Evolutionary conservation across 352 stramenopile species (phyloP), one percentile per base, ranked within the genome.

Genomic region (Pythium apleroticum): DNA sequence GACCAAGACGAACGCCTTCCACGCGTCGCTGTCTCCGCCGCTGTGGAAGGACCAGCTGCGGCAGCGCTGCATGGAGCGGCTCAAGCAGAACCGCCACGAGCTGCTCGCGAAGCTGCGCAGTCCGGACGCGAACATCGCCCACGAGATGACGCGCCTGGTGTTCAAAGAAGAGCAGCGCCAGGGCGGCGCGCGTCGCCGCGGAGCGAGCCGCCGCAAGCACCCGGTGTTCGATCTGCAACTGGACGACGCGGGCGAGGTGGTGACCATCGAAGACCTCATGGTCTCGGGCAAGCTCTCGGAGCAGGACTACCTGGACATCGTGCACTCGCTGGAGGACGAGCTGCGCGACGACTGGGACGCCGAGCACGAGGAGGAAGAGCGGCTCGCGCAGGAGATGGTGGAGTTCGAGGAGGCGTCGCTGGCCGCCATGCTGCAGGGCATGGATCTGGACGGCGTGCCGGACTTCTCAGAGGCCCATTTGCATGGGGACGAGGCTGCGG

Each of bases 41-140:
- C 63, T 75, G 56, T 90, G 83, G 77, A 94, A 94, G 64, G 80
- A 89, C 54, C 80, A 91, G 61, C 74, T 94, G 17, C 86, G 83
- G 56, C 69, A 86, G 65, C 78, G 81, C 25, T 94, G 83, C 71
- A 74, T 94, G 52, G 73, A 84, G 75, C 80, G 84, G 0, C 68
- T 92, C 20, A 81, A 84, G 56, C 65, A 79, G 68, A 77, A 92
- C 66, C 81, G 85, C 31, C 55, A 74, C 30, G 63, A 79, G 57
- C 68, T 94, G 49, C 72, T 94, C 27, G 76, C 78, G 9, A 86
- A 81, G 52, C 69, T 94, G 43, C 81, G 85, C 19, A 82, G 75
- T 20, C 79, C 80, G 0, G 71, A 83, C 52, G 72, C 76, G n/a
- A 87, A 82, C 58, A 71, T 93, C 57, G 65, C 76, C 41, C 72